These are phyloP conservation scores for Nevesoporus exiguus DNA, from an alignment of 768 basidiomycete species.

Conservation along the genomic window DNA sequence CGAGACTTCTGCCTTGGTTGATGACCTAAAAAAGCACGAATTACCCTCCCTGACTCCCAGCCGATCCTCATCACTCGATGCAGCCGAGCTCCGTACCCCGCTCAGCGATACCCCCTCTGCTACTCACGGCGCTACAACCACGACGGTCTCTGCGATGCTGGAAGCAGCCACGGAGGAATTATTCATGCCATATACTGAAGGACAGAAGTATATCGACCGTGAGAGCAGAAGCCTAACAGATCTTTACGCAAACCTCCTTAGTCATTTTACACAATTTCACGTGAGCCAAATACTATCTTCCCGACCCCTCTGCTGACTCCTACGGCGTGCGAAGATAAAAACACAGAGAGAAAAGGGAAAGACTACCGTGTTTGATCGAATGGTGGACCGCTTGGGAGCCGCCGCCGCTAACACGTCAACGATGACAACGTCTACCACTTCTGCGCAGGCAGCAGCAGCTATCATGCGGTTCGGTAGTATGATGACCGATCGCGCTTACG, in stretches of 20 bases:
- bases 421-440: conserved; percentile 59
- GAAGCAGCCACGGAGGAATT: conserved; percentile 95
- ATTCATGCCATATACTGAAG: conserved; percentile 92
- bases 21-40: conserved; percentile 90
- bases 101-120: conserved; percentile 42
- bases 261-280: conserved; percentile 83
- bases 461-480: conserved; percentile 90
- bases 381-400: conserved; percentile 81
- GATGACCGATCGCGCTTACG: conserved; percentile 47
- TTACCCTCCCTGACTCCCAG: conserved; percentile 59
- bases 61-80: conserved; percentile 59
- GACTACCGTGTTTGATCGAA: conserved; percentile 81
- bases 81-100: conserved; percentile 56
- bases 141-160: conserved; percentile 76
- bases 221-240: conserved; percentile 82
- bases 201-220: conserved; percentile 84
- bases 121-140: conserved; percentile 39
- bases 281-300: conserved; percentile 39
- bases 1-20: conserved; percentile 73
- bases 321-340: conserved; percentile 42
- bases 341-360: conserved; percentile 58
- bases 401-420: conserved; percentile 65
- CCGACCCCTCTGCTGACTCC: conserved; percentile 3
- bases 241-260: conserved; percentile 70
- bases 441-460: conserved; percentile 83